These are phyloP conservation scores for Sugiyamaella japonica DNA, from an alignment of 1,139 yeast species.

Conservation along the genomic window DNA sequence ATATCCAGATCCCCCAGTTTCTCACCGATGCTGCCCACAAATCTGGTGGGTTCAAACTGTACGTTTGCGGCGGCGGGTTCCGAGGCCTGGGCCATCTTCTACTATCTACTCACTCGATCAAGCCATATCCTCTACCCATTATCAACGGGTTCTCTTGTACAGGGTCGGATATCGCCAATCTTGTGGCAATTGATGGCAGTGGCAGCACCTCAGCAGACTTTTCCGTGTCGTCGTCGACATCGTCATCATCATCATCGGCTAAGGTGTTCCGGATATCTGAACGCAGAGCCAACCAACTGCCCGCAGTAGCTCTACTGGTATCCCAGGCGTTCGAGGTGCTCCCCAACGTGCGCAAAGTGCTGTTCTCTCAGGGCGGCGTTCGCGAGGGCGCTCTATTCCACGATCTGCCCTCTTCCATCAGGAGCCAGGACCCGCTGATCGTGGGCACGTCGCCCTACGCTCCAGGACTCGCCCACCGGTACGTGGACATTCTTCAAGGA, in stretches of 20 bases:
- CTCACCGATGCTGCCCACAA: slow-evolving; percentile 41
- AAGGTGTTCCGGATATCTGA: slow-evolving; percentile 60
- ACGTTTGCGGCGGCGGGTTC: slow-evolving; percentile 67
- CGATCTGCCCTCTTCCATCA: slow-evolving; percentile 52
- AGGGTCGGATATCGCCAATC: slow-evolving; percentile 45
- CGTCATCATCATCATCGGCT: too few species aligned
- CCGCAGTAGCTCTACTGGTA: slow-evolving; percentile 62
- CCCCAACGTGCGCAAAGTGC: slow-evolving; percentile 58
- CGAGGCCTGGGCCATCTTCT: slow-evolving; percentile 63
- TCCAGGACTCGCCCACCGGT: slow-evolving; percentile 55
- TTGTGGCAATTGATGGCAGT: slow-evolving; percentile 3
- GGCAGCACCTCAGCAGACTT: neutral
- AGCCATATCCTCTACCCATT: slow-evolving; percentile 52
- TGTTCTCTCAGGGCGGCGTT: slow-evolving; percentile 70
- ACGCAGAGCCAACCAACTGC: slow-evolving; percentile 59
- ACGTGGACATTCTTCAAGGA: slow-evolving; percentile 49
- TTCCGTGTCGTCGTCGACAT: slow-evolving; percentile 7
- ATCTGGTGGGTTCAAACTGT: slow-evolving; percentile 59
- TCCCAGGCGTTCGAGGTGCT: slow-evolving; percentile 58
- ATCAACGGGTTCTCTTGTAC: slow-evolving; percentile 64
- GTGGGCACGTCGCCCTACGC: slow-evolving; percentile 67
- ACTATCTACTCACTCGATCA: slow-evolving; percentile 53
- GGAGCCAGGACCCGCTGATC: slow-evolving; percentile 61
- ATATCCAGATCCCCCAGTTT: slow-evolving; percentile 41
- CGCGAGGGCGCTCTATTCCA: slow-evolving; percentile 69